These are phyloP conservation scores for Curvularia sp. DNA, from an alignment of 2,329 filamentous ascomycete genomes.

Conservation along the genomic window DNA sequence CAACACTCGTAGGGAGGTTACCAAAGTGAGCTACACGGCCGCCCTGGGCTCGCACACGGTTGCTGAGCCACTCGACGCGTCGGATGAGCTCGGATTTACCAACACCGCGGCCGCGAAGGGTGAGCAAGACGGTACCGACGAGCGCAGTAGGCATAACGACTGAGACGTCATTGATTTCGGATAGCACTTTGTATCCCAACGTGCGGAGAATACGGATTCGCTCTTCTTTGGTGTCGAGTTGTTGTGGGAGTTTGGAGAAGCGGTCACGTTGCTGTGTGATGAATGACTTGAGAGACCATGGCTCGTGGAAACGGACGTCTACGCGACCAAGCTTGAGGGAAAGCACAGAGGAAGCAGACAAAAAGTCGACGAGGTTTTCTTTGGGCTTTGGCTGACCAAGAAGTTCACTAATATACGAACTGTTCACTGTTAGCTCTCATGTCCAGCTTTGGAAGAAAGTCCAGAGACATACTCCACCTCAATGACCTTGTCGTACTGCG, in stretches of 20 bases:
- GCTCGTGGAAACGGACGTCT: constrained; percentile 94
- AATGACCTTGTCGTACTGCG: constrained; percentile 98
- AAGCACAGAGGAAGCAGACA: constrained; percentile 87
- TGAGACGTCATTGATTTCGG: constrained; percentile 93
- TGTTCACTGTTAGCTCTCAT: constrained; percentile 32
- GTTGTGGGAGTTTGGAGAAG: constrained; percentile 52
- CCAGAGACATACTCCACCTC: constrained; percentile 66
- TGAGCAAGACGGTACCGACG: constrained; percentile 91
- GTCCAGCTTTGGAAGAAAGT: neutral
- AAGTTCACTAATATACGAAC: constrained; percentile 90
- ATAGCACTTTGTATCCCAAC: constrained; percentile 88
- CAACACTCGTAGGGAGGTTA: constrained; percentile 75
- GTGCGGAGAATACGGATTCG: constrained; percentile 80
- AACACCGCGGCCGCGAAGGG: constrained; percentile 87
- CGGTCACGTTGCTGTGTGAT: constrained; percentile 76
- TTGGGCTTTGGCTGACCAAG: constrained; percentile 94
- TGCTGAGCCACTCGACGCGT: constrained; percentile 87
- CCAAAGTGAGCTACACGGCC: constrained; percentile 95
- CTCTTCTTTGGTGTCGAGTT: constrained; percentile 51
- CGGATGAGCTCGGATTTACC: constrained; percentile 85
- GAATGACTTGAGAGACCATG: constrained; percentile 88
- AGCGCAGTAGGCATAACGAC: constrained; percentile 98
- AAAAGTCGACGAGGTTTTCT: constrained; percentile 87
- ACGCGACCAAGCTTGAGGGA: constrained; percentile 89
- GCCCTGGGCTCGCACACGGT: constrained; percentile 81